Evolutionary conservation across 2,329 filamentous ascomycete species (phyloP), one percentile per base, ranked within the genome.

Genomic region (Calonectria montana): DNA sequence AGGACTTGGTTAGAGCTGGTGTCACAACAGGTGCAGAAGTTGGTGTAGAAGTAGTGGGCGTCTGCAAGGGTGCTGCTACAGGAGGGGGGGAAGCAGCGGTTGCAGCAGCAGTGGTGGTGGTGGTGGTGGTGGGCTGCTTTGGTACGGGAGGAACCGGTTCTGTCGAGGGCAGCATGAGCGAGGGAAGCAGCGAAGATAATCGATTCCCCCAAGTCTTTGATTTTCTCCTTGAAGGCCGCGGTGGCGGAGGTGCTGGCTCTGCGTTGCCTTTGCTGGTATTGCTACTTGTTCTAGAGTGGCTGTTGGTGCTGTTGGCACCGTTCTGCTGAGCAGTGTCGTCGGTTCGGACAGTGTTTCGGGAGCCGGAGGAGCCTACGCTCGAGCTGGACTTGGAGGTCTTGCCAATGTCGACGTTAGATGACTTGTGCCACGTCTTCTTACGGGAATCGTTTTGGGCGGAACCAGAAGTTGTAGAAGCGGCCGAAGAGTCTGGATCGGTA

Each of bases 121-220:
- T 21, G 23, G 15, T 16, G 15, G 43, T 72, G 47, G 74, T 70
- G 62, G 74, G 67, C 18, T 67, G 73, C 67, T 70, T 82, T 47
- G 72, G 75, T 41, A 80, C 64, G 50, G 75, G 67, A 66, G 75
- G 74, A 39, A 74, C 67, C 41, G 77, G 67, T 73, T 83, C 83
- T 80, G 79, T 70, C 62, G 79, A 73, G 48, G 80, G 78, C 68
- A 81, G 65, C 57, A 82, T 85, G 80, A 86, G 84, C 75, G 82
- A 80, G 59, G 83, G 84, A 57, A 84, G 76, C 48, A 84, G 76
- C 23, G 81, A 80, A 48, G 83, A 84, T 50, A 84, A 71, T 70
- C 83, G 83, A 61, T 79, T 76, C 68, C 80, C 76, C 84, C 83
- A 85, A 45, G 78, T 81, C 66, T 77, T 80, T 37, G 84, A 80